Evolutionary conservation across 2,329 filamentous ascomycete genomes (phyloP), one percentile per base, ranked within the genome.

Genomic region (Colletotrichum sp.): DNA sequence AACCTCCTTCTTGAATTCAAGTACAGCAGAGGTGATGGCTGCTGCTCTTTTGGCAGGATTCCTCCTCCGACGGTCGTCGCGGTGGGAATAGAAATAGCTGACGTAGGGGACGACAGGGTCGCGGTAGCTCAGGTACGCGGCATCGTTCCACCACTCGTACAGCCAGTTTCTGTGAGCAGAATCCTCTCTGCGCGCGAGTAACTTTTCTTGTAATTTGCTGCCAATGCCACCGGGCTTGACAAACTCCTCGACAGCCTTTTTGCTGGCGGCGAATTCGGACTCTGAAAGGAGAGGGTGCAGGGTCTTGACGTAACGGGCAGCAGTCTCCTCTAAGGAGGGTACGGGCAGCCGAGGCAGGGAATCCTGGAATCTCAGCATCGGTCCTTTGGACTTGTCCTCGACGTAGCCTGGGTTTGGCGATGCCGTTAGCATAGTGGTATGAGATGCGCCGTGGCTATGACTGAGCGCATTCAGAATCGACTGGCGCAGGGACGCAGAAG

Each of bases 81-180:
- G 93, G 88, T 99, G 96, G 71, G 96, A 98, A 89, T 99, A 99
- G 89, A 99, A 99, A 91, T 99, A 99, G 86, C 95, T 98, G 82
- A 99, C 97, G 84, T 99, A 99, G 77, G 97, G 97, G 22, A 99
- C 95, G 63, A 99, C 95, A 13, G 97, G 97, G 84, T 99, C 97
- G 79, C 96, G 94, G 89, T 99, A 99, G 79, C 88, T 91, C 79
- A 99, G 92, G 87, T 99, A 99, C 75, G 97, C 97, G 6, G 93
- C 92, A 69, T 98, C 92, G 85, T 99, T 99, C 97, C 97, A 99
- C 97, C 97, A 99, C 80, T 99, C 96, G 80, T 94, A 93, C 73
- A 99, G 90, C 97, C 97, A 99, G 87, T 99, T 99, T 88, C 94
- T 95, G 83, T 91, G 88, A 77, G 94, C 93, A 66, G 96, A 93